Evolutionary conservation across 2,329 filamentous ascomycete genomes (phyloP).

Genomic region (Cryphonectria nitschkei): DNA sequence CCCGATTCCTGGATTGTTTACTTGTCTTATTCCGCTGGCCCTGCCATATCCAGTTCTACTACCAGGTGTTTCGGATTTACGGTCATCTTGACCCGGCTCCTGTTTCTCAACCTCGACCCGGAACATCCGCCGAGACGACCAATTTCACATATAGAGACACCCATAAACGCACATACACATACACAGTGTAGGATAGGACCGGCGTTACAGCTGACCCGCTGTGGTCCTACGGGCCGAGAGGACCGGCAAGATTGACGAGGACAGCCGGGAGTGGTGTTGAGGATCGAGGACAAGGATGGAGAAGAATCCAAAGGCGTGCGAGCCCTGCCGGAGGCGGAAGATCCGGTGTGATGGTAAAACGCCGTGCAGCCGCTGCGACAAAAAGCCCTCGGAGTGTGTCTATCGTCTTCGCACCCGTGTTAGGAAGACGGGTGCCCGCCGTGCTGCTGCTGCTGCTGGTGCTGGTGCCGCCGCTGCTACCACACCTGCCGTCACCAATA

Average conservation of each 20-base stretch:
- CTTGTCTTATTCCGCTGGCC: neutral
- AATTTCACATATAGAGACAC: neutral
- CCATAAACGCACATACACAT: neutral
- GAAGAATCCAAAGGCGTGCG: slow-evolving; percentile 31
- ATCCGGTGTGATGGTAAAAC: slow-evolving; percentile 28
- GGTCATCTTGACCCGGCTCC: neutral
- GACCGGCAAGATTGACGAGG: neutral
- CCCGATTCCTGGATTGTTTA: neutral
- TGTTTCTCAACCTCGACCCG: neutral
- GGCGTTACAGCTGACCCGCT: neutral
- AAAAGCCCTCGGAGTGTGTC: slow-evolving; percentile 26
- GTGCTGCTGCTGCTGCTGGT: slow-evolving; percentile 15
- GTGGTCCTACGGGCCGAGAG: neutral
- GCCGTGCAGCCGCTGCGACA: slow-evolving; percentile 29
- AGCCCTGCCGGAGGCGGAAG: slow-evolving; percentile 29
- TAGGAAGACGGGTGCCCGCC: slow-evolving; percentile 22
- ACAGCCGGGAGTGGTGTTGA: neutral
- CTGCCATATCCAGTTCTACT: neutral
- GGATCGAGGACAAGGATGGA: slow-evolving; percentile 18
- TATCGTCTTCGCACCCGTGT: slow-evolving; percentile 30
- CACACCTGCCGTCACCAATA: neutral
- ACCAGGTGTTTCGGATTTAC: neutral
- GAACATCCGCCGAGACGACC: neutral
- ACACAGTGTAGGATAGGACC: neutral
- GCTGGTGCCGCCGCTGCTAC: slow-evolving; percentile 6